Evolutionary conservation across 1,284 basidiomycete genomes (phyloP).

Genomic region (Irpex sp.): DNA sequence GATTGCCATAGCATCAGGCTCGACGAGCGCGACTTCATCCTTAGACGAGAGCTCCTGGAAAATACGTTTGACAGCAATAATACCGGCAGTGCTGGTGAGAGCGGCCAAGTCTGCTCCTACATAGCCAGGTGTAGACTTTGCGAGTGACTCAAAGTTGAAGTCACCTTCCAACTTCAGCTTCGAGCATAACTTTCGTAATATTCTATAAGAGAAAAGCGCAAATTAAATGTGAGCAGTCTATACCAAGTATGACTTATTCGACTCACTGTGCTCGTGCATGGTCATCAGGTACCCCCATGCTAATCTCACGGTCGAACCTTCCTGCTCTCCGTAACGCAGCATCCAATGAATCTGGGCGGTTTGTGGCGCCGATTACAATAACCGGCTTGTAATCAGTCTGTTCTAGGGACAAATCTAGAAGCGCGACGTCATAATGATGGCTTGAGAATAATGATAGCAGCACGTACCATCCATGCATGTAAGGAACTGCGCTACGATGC

Average conservation of each 20-base stretch:
- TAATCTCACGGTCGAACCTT: slow-evolving; percentile 96
- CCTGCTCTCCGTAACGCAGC: slow-evolving; percentile 91
- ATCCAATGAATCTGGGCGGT: slow-evolving; percentile 92
- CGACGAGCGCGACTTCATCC: slow-evolving; percentile 55
- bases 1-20: slow-evolving; percentile 43
- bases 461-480: slow-evolving; percentile 93
- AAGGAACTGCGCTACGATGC: slow-evolving; percentile 95
- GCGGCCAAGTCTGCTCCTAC: slow-evolving; percentile 94
- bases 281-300: slow-evolving; percentile 95
- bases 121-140: slow-evolving; percentile 94
- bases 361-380: slow-evolving; percentile 95
- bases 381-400: slow-evolving; percentile 88
- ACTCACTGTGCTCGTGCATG: slow-evolving; percentile 84
- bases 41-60: slow-evolving; percentile 78
- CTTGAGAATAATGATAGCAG: neutral
- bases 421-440: neutral
- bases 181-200: slow-evolving; percentile 75
- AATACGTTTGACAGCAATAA: slow-evolving; percentile 95
- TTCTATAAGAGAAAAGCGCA: slow-evolving; percentile 41
- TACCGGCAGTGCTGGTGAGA: slow-evolving; percentile 90
- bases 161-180: slow-evolving; percentile 77
- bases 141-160: slow-evolving; percentile 80
- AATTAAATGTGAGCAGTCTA: neutral
- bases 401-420: slow-evolving; percentile 83
- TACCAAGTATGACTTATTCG: neutral